Evolutionary conservation across 2,329 filamentous ascomycete genomes (phyloP), one percentile per base, ranked within the genome.

Genomic region (Zymoseptoria ardabiliae): DNA sequence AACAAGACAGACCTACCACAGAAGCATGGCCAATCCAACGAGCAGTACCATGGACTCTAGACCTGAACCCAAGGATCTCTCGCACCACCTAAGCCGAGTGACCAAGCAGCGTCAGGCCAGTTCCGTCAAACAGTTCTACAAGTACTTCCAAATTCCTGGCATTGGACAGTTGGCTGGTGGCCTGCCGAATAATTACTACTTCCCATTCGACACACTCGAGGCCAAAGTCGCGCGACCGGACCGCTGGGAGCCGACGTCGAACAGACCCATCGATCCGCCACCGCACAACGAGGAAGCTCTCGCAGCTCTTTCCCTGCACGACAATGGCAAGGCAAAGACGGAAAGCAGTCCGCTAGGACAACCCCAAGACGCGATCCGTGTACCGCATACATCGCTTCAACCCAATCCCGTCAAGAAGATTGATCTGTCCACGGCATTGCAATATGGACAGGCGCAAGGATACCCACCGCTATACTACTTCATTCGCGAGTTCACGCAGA

Each of bases 151-250:
- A 10, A 84, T 85, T 56, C 83, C 84, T 0, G 82, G 82, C 41
- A 84, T 86, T 65, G 81, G 79, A 17, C 85, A 86, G 67, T 72
- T 86, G 45, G 83, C 84, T 10, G 83, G 83, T 68, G 83, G 83
- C 61, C 82, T 96, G 21, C 92, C 92, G 17, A 87, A 94, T 73
- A 80, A 87, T 48, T 82, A 82, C 59, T 90, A 90, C 76, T 97
- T 97, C 70, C 92, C 92, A 8, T 96, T 89, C 74, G 91, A 97
- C 69, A 94, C 91, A 0, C 84, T 97, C 63, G 90, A 96, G 75
- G 90, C 91, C 49, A 85, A 88, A 65, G 84, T 88, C 62, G 90
- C 90, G 30, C 82, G 84, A 62, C 86, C 90, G 7, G 79, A 88
- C 64, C 84, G 91, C 73, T 94, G 89, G 81, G 80, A 82, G 35